Evolutionary conservation across 2,329 filamentous ascomycete species (phyloP), one percentile per base, ranked within the genome.

Genomic region (Xylariaceae sp.): DNA sequence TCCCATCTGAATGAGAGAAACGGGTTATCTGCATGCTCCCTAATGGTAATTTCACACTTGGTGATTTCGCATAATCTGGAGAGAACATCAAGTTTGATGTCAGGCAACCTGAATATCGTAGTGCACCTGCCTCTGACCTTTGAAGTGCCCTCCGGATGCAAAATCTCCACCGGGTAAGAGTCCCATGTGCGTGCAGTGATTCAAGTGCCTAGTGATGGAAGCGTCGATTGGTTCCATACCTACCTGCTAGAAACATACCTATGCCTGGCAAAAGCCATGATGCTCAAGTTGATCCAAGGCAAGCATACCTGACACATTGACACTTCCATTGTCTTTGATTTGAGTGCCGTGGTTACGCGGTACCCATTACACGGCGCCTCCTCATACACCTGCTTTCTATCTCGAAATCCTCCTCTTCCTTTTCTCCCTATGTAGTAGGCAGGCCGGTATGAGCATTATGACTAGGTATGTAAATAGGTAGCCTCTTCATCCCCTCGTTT

Each of bases 401-500:
- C 21, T 49, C 39, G 48, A 51, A 29, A 22, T 9, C 34, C 34
- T 46, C 32, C 36, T 49, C n/a, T 34, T 41, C 37, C 40, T 45
- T 52, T 49, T 57, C 50, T 53, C 37, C 52, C 55, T 57, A 58
- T 56, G 57, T 61, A 61, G 53, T 53, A 44, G 49, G 49, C 39
- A 49, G 54, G 51, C 53, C 43, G 37, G 51, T 47, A 51, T 50
- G 51, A 56, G 39, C 47, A 57, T 59, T 49, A 57, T 61, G 61
- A 62, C 41, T 43, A 43, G 8, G 64, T 63, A 51, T n/a, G 56
- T 42, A 43, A 6, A 64, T 63, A 51, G 55, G 49, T 65, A 64
- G 53, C 60, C 59, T 63, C 60, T 59, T 63, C 62, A 60, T 64
- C 60, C 58, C 58, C 63, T 65, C 53, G 53, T 63, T 55, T 34